Evolutionary conservation across 352 stramenopile species (phyloP), one percentile per base, ranked within the genome.

Genomic region (Chrysophaeum taylorii): DNA sequence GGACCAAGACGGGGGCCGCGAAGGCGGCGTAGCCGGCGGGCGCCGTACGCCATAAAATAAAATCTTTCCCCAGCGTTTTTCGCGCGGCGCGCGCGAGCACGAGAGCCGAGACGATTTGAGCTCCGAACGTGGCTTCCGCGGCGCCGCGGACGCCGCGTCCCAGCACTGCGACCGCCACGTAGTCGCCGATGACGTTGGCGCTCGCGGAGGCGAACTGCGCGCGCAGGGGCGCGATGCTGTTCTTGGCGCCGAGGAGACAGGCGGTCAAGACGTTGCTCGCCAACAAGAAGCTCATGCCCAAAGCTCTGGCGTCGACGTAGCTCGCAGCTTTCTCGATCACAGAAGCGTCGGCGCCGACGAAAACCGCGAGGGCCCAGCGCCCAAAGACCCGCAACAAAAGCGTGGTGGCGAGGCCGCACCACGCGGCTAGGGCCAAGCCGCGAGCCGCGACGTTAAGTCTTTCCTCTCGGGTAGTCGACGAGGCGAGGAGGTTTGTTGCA

Each of bases 131-230:
- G 16, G 57, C 57, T 36, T 66, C 57, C 12, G 57, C 57, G 33
- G 57, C 57, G 57, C 57, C 57, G 57, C 57, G 57, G 12, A 33
- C 57, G 33, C 57, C 57, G 2, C 57, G 57, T 16, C 57, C 57
- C 14, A 66, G 36, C 33, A 42, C 12, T 9, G 2, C 57, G 33
- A 66, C 57, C 33, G 33, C 35, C 14, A 42, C 2, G 4, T 38
- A 42, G 57, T 66, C 57, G 9, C 35, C 31, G 45, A 12, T 5
- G 45, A 48, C 36, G 21, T 48, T 48, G 2, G 23, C 36, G n/a
- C 2, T 18, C 31, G 35, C 57, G 16, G 57, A 66, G 2, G 57
- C 57, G 33, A n/a, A 9, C 12, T 45, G 2, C 16, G 57, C 57
- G 21, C 25, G 2, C 16, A 66, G 36, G 12, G 57, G 57, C 14